phyloP scores from a whole-genome alignment of 2,329 filamentous ascomycete genomes.

The Fusarium papillatum region DNA sequence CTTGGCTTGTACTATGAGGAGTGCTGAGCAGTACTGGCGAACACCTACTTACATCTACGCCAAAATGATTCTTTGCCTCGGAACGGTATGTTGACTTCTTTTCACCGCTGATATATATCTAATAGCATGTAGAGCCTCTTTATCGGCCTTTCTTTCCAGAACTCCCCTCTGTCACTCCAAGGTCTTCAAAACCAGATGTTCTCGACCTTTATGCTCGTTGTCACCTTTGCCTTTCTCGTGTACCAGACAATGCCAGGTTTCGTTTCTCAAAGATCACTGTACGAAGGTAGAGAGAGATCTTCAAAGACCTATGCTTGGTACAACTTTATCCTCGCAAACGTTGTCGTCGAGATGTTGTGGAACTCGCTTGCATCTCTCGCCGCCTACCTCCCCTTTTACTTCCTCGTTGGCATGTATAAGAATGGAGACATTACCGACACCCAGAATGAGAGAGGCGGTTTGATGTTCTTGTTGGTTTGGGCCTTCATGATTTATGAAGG shows the following conservation, averaged over 20 bases:
- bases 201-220: not conserved
- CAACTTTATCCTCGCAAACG: slow-evolving; percentile 25
- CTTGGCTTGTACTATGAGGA: slow-evolving; percentile 49
- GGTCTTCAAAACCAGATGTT: not conserved
- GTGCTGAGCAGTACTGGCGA: slow-evolving; percentile 44
- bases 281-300: slow-evolving; percentile 76
- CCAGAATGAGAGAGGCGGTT: slow-evolving; percentile 6
- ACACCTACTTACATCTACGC: slow-evolving; percentile 72
- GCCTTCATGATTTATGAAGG: slow-evolving; percentile 21
- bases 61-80: slow-evolving; percentile 1
- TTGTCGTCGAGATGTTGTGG: slow-evolving; percentile 29
- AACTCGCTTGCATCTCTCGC: slow-evolving; percentile 19
- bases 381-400: slow-evolving; percentile 9
- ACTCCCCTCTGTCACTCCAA: not conserved
- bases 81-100: not conserved
- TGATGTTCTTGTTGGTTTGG: slow-evolving; percentile 24
- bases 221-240: not conserved
- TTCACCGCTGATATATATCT: not conserved
- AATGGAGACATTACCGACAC: slow-evolving; percentile 18
- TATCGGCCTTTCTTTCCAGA: not conserved
- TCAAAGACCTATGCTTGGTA: slow-evolving; percentile 68
- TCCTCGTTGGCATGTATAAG: slow-evolving; percentile 27
- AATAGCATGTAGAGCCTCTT: not conserved
- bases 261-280: slow-evolving; percentile 73
- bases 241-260: slow-evolving; percentile 76